Evolutionary conservation across 805 yeast species (phyloP), one percentile per base, ranked within the genome.

Genomic region (Spathaspora girioi): DNA sequence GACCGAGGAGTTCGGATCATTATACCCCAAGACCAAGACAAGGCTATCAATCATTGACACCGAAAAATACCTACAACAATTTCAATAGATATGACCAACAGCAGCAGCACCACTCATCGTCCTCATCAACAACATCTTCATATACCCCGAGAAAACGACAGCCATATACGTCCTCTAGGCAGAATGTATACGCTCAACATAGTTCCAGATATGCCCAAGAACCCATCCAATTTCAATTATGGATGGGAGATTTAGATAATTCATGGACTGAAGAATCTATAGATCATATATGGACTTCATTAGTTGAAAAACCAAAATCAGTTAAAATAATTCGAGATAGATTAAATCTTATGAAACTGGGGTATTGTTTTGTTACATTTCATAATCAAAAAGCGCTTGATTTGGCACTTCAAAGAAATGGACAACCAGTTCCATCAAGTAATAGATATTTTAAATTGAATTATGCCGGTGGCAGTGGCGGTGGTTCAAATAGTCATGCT

Each of bases 241-340:
- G 92, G 87, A 92, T 91, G 96, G 97, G 97, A 19, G 97, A 89
- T 60, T 70, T 91, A 44, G 97, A 90, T 58, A 88, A 88, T 9
- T 74, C 80, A 64, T 88, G 96, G 91, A 89, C 87, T 54, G 97
- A 91, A 63, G 65, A 71, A 40, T 71, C 79, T 11, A 78, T 92
- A 49, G 76, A 75, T 46, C 79, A 80, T 52, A 79, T 91, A 45
- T 91, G 97, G 97, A 65, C 77, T 3, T 60, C 77, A 20, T 68
- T 85, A 11, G 90, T 94, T n/a, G 89, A 86, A 56, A 73, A 74
- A 72, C 68, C 84, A 61, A 50, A 68, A 58, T 53, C 68, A 15
- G 83, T 90, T 47, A 89, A 87, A 65, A 69, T 91, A 59, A 88
- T 90, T 59, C 80, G 83, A 59, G 94, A 87, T 66, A 82, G 79